Evolutionary conservation across 2,329 filamentous ascomycete genomes (phyloP).

Genomic region (Xylariaceae sp.): DNA sequence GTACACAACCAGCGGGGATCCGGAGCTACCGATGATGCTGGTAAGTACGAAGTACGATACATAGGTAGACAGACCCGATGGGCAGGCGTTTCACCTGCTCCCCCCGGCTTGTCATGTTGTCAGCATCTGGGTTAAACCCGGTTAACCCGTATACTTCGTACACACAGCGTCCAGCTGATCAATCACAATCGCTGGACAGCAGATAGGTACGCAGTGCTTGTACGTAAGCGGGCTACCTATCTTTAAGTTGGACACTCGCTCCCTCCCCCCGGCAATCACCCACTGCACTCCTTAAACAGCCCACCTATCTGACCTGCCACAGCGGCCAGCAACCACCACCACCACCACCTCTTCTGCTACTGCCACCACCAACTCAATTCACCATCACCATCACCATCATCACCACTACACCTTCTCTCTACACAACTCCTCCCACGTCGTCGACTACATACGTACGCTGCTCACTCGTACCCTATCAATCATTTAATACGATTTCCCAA

Average conservation of each 20-base stretch:
- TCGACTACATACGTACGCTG: too few relatives aligned
- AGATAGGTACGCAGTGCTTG: background rate
- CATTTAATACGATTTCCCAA: background rate
- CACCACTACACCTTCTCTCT: conserved; percentile 7
- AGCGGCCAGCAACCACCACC: background rate
- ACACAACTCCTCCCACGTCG: background rate
- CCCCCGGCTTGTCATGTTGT: background rate
- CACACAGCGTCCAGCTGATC: background rate
- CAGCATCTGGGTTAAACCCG: background rate
- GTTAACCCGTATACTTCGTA: background rate
- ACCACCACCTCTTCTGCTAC: background rate
- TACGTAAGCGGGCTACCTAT: background rate
- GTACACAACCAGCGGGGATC: background rate
- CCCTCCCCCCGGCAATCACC: background rate
- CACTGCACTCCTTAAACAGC: background rate
- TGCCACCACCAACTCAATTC: background rate
- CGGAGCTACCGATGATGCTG: background rate
- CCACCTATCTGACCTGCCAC: conserved; percentile 2
- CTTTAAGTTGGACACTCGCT: background rate
- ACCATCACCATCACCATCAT: background rate
- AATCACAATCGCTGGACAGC: background rate
- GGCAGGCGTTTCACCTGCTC: background rate
- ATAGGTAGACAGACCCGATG: too few relatives aligned
- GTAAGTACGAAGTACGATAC: background rate
- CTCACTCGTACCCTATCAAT: too few relatives aligned